Conservation (phyloP, 345 rosid genomes). For the Syzygium grande region DNA sequence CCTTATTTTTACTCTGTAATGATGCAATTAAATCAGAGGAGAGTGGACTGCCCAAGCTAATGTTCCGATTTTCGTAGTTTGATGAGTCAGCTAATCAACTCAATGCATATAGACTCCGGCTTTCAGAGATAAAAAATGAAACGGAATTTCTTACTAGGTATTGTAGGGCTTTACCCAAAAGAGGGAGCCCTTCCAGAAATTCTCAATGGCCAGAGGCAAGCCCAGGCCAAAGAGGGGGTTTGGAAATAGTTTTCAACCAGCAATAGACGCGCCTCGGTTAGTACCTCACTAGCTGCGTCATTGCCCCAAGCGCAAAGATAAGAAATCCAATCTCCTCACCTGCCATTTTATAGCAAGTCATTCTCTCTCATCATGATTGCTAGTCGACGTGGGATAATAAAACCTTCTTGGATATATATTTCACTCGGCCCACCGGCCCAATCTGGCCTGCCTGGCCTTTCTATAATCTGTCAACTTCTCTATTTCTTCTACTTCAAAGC, state of each 20-base stretch:
- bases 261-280: constrained; percentile 44
- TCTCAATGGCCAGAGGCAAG: constrained; percentile 20
- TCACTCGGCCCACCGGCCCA: not conserved
- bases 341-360: not conserved
- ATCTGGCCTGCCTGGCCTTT: not conserved
- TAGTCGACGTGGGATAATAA: not conserved
- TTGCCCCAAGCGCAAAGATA: constrained; percentile 34
- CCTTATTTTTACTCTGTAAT: not conserved
- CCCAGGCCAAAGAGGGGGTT: constrained; percentile 36
- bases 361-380: not conserved
- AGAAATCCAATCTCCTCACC: rapidly evolving
- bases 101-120: too few species aligned
- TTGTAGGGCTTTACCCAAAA: not conserved
- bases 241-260: constrained; percentile 47
- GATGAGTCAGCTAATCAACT: too few species aligned
- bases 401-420: too few species aligned
- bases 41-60: not conserved
- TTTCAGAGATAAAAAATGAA: too few species aligned
- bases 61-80: not conserved
- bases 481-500: not conserved
- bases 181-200: constrained; percentile 41
- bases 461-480: not conserved
- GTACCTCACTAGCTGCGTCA: constrained; percentile 42
- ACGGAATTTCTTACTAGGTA: not conserved
- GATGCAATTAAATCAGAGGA: not conserved